Percentiles rank a stretch among this genome's conserved stretches.
Conservation (phyloP, 2,329 filamentous ascomycete genomes). For the Elsinoe batatas region DNA sequence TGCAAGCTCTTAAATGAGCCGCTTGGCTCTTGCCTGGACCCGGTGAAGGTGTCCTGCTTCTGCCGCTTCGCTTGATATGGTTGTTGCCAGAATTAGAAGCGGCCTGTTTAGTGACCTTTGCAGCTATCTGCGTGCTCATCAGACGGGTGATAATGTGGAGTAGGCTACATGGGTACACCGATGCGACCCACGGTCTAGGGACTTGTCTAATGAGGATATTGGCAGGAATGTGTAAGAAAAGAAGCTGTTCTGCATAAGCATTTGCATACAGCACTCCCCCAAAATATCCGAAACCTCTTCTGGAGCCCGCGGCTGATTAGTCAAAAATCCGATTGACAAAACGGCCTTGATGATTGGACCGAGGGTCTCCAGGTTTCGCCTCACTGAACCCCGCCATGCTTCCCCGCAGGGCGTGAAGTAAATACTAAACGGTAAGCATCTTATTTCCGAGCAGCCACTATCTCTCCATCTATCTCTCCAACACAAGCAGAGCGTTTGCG, state of each 20-base stretch:
- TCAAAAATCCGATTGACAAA: not conserved
- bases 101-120: too few species aligned
- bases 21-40: not conserved
- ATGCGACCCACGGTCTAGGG: too few species aligned
- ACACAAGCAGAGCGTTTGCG: not conserved
- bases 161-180: too few species aligned
- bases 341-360: not conserved
- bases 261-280: not conserved
- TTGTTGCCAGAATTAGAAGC: not conserved
- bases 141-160: too few species aligned
- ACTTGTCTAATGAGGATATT: too few species aligned
- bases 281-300: not conserved
- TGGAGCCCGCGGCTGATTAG: constrained; percentile 3
- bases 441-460: not conserved
- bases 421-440: not conserved
- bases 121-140: too few species aligned
- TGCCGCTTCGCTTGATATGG: not conserved
- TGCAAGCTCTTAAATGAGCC: not conserved
- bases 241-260: not conserved
- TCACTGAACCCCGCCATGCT: constrained; percentile 2
- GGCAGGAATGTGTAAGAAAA: too few species aligned
- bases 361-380: constrained; percentile 5
- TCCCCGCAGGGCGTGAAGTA: not conserved
- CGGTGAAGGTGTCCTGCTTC: not conserved
- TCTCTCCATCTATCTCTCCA: not conserved